Evolutionary conservation across 1,139 yeast genomes (phyloP), one percentile per base, ranked within the genome.

Genomic region (Debaryomycetaceae sp.): DNA sequence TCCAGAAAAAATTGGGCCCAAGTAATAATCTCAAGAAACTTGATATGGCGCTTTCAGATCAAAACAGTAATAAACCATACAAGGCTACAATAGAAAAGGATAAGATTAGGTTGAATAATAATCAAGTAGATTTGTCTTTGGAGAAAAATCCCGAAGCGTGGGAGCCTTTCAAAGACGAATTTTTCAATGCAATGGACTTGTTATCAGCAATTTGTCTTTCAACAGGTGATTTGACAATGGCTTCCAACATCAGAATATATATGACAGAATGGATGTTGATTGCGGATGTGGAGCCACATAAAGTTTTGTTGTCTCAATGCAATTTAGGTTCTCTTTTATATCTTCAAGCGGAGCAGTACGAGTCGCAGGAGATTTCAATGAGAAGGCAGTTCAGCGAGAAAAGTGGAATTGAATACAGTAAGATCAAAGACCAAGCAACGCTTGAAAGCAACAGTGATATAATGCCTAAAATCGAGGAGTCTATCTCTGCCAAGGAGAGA

Each of bases 151-250:
- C 72, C n/a, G 75, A 72, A 45, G 79, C 80, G 1, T 81, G 87
- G 87, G 80, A 76, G 50, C 90, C 91, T 3, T 87, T 85, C 55
- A 69, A 83, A 33, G 89, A 85, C 50, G 96, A 87, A 58, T 76
- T 83, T 50, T 84, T 87, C 63, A 81, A 81, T 47, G 85, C 87
- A 2, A 72, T 89, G 66, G 93, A 87, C 53, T 58, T 87, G 47
- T 75, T 82, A 49, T 79, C 85, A 6, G 88, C 90, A 1, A 72
- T 83, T 35, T 83, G 87, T 51, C 63, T 86, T 17, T 74, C 86
- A 1, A 72, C 82, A 6, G 89, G 90, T 7, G 91, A 86, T 57
- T 66, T 82, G 43, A 70, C 78, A 22, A 68, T 78, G 47, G 91
- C 95, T 0, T 66, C 83, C 22, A 72, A 79, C 45, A 75, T 86